A percentile compares a stretch with the other conserved stretches of the same genome.
These are phyloP conservation scores for Breynia disticha DNA, from an alignment of 441 rosid species.

Conservation along the genomic window DNA sequence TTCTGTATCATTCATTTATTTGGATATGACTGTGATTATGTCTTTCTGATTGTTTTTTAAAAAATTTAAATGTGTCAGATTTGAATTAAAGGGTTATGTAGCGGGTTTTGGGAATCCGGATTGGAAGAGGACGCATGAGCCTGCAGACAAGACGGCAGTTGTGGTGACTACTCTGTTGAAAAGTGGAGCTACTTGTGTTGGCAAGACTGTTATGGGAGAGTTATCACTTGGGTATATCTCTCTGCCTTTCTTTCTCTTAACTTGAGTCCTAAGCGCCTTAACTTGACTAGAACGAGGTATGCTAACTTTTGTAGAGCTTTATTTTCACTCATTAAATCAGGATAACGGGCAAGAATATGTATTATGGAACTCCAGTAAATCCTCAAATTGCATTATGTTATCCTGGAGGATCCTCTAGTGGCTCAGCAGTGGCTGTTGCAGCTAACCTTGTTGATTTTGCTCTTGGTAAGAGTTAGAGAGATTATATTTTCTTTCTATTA, in stretches of 20 bases:
- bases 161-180: slow-evolving; percentile 59
- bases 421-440: slow-evolving; percentile 89
- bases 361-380: slow-evolving; percentile 78
- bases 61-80: slow-evolving; percentile 45
- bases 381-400: slow-evolving; percentile 51
- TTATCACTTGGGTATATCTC: slow-evolving; percentile 59
- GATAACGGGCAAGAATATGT: slow-evolving; percentile 67
- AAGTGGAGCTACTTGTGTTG: slow-evolving; percentile 89
- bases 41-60: slow-evolving; percentile 1
- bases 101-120: slow-evolving; percentile 83
- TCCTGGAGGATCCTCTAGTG: slow-evolving; percentile 94
- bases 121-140: slow-evolving; percentile 70
- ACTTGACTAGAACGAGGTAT: no score
- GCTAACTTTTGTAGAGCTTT: background rate
- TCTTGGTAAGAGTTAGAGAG: slow-evolving; percentile 38
- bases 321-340: slow-evolving; percentile 27
- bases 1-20: background rate
- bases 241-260: background rate
- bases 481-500: background rate
- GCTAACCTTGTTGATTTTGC: slow-evolving; percentile 84
- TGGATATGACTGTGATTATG: background rate
- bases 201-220: slow-evolving; percentile 81
- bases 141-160: slow-evolving; percentile 66
- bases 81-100: slow-evolving; percentile 64
- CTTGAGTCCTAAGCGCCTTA: no score